phyloP scores from a whole-genome alignment of 208 protist species.

The Leishmania tropica region DNA sequence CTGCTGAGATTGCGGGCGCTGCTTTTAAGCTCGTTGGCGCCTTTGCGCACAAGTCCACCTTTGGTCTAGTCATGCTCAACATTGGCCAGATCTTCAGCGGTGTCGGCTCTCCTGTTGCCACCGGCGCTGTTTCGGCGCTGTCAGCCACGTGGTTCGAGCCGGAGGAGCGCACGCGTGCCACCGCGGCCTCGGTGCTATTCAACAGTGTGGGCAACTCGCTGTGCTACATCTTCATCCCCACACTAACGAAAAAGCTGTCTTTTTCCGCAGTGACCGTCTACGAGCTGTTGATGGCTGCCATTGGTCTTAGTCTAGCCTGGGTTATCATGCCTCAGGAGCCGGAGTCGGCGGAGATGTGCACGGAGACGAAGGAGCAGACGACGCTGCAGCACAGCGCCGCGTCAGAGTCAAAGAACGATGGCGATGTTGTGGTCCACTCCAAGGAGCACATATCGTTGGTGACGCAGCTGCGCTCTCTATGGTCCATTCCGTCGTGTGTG shows the following conservation, averaged over 20 bases:
- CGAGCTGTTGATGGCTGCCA: slow-evolving; percentile 64
- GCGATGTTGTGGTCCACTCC: slow-evolving; percentile 22
- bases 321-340: slow-evolving; percentile 63
- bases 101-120: slow-evolving; percentile 84
- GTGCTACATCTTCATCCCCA: slow-evolving; percentile 79
- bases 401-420: slow-evolving; percentile 1
- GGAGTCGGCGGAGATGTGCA: slow-evolving; percentile 3
- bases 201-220: slow-evolving; percentile 85
- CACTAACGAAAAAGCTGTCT: slow-evolving; percentile 48
- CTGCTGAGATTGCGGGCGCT: slow-evolving; percentile 67
- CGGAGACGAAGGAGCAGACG: slow-evolving; percentile 6
- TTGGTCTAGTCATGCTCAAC: slow-evolving; percentile 72
- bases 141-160: slow-evolving; percentile 85
- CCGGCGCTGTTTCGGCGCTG: slow-evolving; percentile 75
- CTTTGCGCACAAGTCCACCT: slow-evolving; percentile 34
- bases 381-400: slow-evolving; percentile 1
- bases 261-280: slow-evolving; percentile 73
- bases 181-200: slow-evolving; percentile 76
- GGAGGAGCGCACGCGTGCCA: slow-evolving; percentile 83
- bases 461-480: slow-evolving; percentile 57
- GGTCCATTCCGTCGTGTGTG: slow-evolving; percentile 66
- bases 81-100: slow-evolving; percentile 87
- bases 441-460: slow-evolving; percentile 51
- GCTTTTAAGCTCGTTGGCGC: slow-evolving; percentile 70
- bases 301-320: slow-evolving; percentile 57